Evolutionary conservation across 169 alveolate genomes (phyloP), one percentile per base, ranked within the genome.

Genomic region (Perkinsus olseni): DNA sequence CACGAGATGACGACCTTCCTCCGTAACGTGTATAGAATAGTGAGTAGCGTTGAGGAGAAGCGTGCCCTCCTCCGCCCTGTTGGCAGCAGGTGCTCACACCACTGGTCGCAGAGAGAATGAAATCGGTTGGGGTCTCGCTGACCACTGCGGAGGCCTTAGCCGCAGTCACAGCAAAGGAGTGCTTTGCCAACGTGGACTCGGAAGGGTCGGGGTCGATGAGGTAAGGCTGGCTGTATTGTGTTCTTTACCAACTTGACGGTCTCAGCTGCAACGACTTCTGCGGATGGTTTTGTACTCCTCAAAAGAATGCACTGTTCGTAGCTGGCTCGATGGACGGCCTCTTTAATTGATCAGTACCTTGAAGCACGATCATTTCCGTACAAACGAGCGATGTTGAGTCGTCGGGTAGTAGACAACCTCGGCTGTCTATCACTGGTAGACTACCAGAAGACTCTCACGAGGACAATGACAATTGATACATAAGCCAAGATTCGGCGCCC

Each of bases 81-180:
- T 40, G 21, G 11, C 50, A 40, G 82, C 31, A 62, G 74, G 93
- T 91, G 82, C 74, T 91, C 45, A 91, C 93, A 37, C 74, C 74
- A 36, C 24, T 39, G 0, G 93, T 91, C 20, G 40, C 39, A 8
- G 74, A 38, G 10, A 91, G 74, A 38, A 45, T 91, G 74, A 91
- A 45, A 38, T 0, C 6, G 39, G 40, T 40, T 20, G 93, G 93
- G 39, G 74, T 91, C 28, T 36, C 48, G 38, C 40, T 91, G 40
- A 28, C 34, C 34, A n/a, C 45, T 8, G 51, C 93, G 36, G 93
- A 91, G 38, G 82, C 21, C n/a, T 51, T 91, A 37, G 93, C 93
- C 8, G 8, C 74, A 36, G 74, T 91, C 74, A 91, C 93, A 38
- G 93, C 93, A 24, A 28, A 39, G 93, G 93, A 40, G 93, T 91